A percentile compares a stretch with the other conserved stretches of the same genome.
Evolutionary conservation across 495 filamentous ascomycete species (phyloP).

Genomic region (Geoglossum glabrum): DNA sequence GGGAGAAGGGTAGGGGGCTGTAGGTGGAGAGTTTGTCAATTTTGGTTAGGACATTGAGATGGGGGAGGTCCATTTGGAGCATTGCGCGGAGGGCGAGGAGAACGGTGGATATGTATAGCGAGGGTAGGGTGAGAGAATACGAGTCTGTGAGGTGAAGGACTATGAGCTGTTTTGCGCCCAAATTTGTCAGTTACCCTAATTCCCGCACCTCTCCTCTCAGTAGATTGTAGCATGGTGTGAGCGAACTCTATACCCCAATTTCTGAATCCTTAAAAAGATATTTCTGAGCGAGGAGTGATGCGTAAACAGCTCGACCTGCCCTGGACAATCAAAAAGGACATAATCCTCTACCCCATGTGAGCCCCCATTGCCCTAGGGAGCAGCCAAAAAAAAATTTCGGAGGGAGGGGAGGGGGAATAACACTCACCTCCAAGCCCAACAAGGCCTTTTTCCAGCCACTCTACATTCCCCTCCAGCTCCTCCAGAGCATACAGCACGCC

Average conservation of each 20-base stretch:
- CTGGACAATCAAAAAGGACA: slow-evolving; percentile 86
- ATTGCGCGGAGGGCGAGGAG: slow-evolving; percentile 85
- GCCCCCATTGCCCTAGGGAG: no score
- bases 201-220: not conserved
- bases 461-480: slow-evolving; percentile 78
- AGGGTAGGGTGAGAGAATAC: slow-evolving; percentile 75
- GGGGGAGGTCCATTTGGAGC: slow-evolving; percentile 91
- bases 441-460: slow-evolving; percentile 68
- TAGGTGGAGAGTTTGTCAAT: slow-evolving; percentile 79
- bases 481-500: slow-evolving; percentile 84
- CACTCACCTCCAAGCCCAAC: slow-evolving; percentile 41
- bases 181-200: not conserved
- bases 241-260: slow-evolving; percentile 76
- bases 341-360: no score
- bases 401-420: not conserved
- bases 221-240: slow-evolving; percentile 4
- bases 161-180: slow-evolving; percentile 42
- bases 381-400: not conserved
- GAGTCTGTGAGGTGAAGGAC: slow-evolving; percentile 81
- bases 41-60: slow-evolving; percentile 90
- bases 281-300: slow-evolving; percentile 80
- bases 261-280: slow-evolving; percentile 75
- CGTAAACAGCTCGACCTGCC: slow-evolving; percentile 91
- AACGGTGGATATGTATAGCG: slow-evolving; percentile 82
- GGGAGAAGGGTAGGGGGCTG: slow-evolving; percentile 68